These are phyloP conservation scores for Cnidoscolus chayamansa DNA, from an alignment of 441 rosid species.

Conservation along the genomic window DNA sequence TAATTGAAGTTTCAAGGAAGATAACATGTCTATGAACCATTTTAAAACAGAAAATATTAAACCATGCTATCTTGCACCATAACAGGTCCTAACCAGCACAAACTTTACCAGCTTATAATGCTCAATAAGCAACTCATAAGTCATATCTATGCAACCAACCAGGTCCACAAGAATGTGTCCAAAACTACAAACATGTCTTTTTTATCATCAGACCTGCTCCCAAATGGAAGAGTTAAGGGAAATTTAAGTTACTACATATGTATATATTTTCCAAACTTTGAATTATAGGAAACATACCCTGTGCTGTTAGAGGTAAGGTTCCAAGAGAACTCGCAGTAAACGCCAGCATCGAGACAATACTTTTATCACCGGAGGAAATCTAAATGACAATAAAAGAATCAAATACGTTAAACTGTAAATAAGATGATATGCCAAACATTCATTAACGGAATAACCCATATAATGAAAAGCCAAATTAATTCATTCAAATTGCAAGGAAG, in stretches of 20 bases:
- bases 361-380: too few relatives aligned
- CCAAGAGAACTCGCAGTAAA: conserved; percentile 12
- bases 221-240: neutral
- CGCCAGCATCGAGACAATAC: conserved; percentile 10
- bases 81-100: neutral
- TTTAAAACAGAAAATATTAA: neutral
- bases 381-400: too few relatives aligned
- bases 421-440: too few relatives aligned
- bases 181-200: neutral
- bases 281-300: conserved; percentile 2
- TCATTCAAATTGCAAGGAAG: too few relatives aligned
- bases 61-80: neutral
- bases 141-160: too few relatives aligned
- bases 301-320: neutral
- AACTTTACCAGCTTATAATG: neutral
- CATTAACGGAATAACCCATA: too few relatives aligned
- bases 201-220: neutral
- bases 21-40: neutral
- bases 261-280: neutral
- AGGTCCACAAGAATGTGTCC: neutral
- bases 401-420: too few relatives aligned
- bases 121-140: too few relatives aligned
- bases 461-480: too few relatives aligned
- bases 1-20: neutral
- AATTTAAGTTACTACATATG: neutral